Evolutionary conservation across 2,329 filamentous ascomycete genomes (phyloP).

Genomic region (Alternaria brassicae): DNA sequence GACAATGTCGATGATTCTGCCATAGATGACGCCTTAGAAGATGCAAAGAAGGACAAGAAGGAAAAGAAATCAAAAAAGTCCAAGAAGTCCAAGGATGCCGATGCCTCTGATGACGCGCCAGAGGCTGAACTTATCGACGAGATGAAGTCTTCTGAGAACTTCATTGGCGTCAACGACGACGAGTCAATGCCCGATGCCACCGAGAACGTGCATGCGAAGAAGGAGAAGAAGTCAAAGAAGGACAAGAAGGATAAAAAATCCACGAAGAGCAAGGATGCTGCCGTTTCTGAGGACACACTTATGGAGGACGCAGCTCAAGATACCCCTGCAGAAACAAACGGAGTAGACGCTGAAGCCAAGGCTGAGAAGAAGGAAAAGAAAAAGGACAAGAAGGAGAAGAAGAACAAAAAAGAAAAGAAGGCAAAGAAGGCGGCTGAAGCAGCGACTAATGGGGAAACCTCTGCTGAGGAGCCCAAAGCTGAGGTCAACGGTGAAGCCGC

Average conservation of each 20-base stretch:
- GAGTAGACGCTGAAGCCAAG: constrained; percentile 26
- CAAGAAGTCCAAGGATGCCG: constrained; percentile 31
- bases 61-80: constrained; percentile 35
- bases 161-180: constrained; percentile 25
- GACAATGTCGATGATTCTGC: constrained; percentile 10
- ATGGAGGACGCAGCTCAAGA: constrained; percentile 22
- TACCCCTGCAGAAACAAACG: constrained; percentile 14
- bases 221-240: constrained; percentile 35
- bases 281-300: constrained; percentile 15
- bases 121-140: constrained; percentile 23
- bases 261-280: constrained; percentile 21
- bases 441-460: constrained; percentile 21
- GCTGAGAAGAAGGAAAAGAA: constrained; percentile 31
- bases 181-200: constrained; percentile 30
- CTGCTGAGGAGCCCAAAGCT: constrained; percentile 22
- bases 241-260: constrained; percentile 34
- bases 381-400: constrained; percentile 38
- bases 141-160: constrained; percentile 25
- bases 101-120: constrained; percentile 9
- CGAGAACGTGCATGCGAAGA: constrained; percentile 22
- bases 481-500: constrained; percentile 25
- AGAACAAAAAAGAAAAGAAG: constrained; percentile 40
- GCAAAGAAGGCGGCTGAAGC: constrained; percentile 30
- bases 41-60: constrained; percentile 22
- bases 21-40: constrained; percentile 14